Conservation (phyloP, 208 protist genomes). For the Spironucleus salmonicida region DNA sequence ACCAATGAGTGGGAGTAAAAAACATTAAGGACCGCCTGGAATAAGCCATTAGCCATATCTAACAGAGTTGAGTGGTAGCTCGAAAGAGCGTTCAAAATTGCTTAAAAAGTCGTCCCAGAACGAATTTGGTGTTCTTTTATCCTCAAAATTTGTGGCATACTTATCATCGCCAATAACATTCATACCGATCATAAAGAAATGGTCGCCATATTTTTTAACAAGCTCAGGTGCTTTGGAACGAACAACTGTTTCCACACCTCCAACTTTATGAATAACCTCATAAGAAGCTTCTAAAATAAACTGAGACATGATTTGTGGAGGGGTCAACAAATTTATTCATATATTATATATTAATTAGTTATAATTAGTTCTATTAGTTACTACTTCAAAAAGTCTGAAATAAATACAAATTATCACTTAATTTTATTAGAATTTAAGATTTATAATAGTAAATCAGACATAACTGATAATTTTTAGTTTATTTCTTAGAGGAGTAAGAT, state of each 20-base stretch:
- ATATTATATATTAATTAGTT: no score
- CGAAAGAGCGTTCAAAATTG: neutral
- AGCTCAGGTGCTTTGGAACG: constrained; percentile 20
- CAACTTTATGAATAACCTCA: constrained; percentile 24
- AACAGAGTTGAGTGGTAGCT: neutral
- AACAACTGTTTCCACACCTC: constrained; percentile 23
- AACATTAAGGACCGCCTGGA: neutral
- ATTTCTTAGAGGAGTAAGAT: no score
- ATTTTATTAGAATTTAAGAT: no score
- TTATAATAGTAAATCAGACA: no score
- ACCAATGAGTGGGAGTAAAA: neutral
- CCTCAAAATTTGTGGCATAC: constrained; percentile 8
- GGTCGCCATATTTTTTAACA: neutral
- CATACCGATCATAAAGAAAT: constrained; percentile 9
- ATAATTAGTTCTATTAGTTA: no score
- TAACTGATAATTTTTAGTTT: no score
- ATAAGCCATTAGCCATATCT: constrained; percentile 24
- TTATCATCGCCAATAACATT: neutral
- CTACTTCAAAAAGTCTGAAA: no score
- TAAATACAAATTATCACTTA: no score
- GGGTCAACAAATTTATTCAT: no score
- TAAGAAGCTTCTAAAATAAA: constrained; percentile 8
- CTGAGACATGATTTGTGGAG: no score
- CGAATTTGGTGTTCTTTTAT: neutral
- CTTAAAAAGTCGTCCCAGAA: neutral